A percentile compares a stretch with the other conserved stretches of the same genome.
phyloP scores from a whole-genome alignment of 441 rosid genomes.

The Lepidium campestre region DNA sequence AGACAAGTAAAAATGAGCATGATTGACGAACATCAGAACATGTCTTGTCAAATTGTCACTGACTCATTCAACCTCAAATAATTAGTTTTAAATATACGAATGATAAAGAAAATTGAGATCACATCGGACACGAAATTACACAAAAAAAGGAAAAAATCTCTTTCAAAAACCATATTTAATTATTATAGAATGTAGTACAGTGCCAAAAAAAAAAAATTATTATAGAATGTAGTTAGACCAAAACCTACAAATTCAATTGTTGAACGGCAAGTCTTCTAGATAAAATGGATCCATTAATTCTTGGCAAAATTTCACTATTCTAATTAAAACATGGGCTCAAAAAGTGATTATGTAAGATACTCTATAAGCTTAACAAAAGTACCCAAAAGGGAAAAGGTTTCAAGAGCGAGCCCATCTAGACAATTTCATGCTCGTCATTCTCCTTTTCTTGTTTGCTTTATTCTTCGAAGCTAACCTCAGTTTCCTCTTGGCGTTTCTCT shows the following conservation, averaged over 20 bases:
- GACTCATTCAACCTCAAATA: neutral
- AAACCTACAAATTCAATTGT: no score
- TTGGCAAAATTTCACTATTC: neutral
- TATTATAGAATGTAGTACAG: no score
- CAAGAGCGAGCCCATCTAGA: conserved; percentile 47
- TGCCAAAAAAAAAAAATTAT: no score
- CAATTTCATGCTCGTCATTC: conserved; percentile 62
- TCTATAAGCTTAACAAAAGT: neutral
- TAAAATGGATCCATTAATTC: neutral
- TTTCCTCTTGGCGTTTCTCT: conserved; percentile 85
- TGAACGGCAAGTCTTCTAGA: neutral
- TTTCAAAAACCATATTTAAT: no score
- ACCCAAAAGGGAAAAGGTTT: neutral
- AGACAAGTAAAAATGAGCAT: neutral
- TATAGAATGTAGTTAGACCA: no score
- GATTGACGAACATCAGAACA: conserved; percentile 15
- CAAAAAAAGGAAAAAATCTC: no score
- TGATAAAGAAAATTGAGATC: neutral
- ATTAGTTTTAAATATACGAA: neutral
- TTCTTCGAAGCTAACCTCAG: conserved; percentile 70
- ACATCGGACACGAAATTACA: conserved; percentile 12
- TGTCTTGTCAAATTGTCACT: conserved; percentile 7
- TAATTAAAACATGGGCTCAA: neutral
- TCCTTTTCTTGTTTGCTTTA: conserved; percentile 74
- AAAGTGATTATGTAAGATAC: neutral